Evolutionary conservation across 208 protist species (phyloP), one percentile per base, ranked within the genome.

Genomic region (Trypanosoma congolense): DNA sequence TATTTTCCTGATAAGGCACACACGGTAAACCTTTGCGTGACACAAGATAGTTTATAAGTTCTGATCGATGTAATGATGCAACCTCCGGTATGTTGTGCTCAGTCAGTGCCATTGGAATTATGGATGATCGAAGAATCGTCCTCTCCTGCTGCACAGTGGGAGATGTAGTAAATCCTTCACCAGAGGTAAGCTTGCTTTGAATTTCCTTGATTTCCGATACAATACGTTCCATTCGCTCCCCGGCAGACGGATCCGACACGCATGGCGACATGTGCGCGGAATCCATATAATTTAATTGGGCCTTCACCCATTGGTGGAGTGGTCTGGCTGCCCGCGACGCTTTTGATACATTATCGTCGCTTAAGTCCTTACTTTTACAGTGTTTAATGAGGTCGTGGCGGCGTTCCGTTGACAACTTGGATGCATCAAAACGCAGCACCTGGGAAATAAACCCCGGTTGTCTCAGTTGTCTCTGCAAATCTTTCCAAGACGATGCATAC

Each of bases 401-500:
- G 10, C 51, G 64, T 24, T 50, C 28, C 1, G 31, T 3, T 35
- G 69, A 58, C 2, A 81, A 16, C 18, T 46, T 60, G 25, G 49
- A 51, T 28, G 56, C 55, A 45, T 81, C 74, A 64, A 81, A 81
- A 10, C 47, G 35, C 22, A 50, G 53, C 26, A 81, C 66, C n/a
- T 38, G 38, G 5, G 58, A 40, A 36, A 81, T 52, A 56, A 81
- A 81, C 16, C 59, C 61, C n/a, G 29, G 16, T 24, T 66, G 54
- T 12, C 49, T 57, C 8, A 73, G 43, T 21, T 65, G 31, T 24
- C 29, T 47, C 45, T 70, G 58, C 38, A 74, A 52, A 52, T 33
- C 16, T 12, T 12, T 12, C 74, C 69, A 81, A 38, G 41, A 38
- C 22, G 44, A 46, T 48, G 43, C 30, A 2, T 21, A 10, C 2